Conservation (phyloP, 2,329 filamentous ascomycete genomes). For the Hyphodiscus sp. region DNA sequence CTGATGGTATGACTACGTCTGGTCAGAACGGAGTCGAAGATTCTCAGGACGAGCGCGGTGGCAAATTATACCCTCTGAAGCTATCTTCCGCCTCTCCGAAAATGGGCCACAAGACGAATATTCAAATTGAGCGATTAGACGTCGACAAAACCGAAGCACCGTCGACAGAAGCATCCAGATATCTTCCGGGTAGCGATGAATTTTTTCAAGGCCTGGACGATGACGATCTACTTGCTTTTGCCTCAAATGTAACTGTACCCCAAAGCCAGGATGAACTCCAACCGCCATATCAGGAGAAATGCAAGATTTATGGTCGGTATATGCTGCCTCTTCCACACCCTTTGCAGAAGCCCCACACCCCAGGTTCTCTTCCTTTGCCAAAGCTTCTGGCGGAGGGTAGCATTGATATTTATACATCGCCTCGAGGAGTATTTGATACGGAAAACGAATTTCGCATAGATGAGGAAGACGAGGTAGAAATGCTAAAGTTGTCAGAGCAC, state of each 20-base stretch:
- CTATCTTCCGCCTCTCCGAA: background rate
- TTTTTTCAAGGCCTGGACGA: slow-evolving; percentile 24
- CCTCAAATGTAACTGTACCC: slow-evolving; percentile 4
- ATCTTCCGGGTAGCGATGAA: slow-evolving; percentile 7
- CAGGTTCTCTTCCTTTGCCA: background rate
- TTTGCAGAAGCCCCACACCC: background rate
- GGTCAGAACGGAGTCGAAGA: background rate
- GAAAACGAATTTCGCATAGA: slow-evolving; percentile 25
- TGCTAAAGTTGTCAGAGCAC: slow-evolving; percentile 18
- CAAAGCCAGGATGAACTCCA: background rate
- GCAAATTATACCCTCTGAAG: background rate
- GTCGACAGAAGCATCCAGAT: background rate
- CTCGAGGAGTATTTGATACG: background rate
- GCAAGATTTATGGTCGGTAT: background rate
- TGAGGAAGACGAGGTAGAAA: slow-evolving; percentile 21
- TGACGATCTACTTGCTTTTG: slow-evolving; percentile 19
- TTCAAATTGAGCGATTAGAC: slow-evolving; percentile 8
- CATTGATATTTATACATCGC: background rate
- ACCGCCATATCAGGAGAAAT: background rate
- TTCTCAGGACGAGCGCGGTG: background rate
- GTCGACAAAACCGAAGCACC: slow-evolving; percentile 1
- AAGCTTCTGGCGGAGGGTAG: background rate
- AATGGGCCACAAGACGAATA: background rate
- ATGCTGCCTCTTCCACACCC: background rate
- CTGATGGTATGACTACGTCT: background rate